Base-by-base conservation (phyloP, 2,329 filamentous ascomycete species). In the Neonectria punicea region DNA sequence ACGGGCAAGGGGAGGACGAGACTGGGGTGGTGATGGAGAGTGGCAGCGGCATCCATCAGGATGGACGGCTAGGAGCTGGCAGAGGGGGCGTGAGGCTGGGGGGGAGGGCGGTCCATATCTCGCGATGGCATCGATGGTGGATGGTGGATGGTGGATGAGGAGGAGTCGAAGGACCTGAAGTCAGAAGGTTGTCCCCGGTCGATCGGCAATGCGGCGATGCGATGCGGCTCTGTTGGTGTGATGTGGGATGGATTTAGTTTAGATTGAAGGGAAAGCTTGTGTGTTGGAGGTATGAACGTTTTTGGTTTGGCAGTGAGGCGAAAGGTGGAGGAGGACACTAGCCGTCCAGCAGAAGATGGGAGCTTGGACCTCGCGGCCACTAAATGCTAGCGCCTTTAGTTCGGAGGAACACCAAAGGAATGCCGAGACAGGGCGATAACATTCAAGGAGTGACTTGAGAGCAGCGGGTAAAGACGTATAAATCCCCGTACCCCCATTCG, bases 31-130 rank as follows among this genome's bases (percentile, higher is more conserved):
- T 53, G 49, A 46, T 50, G 60, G 46, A 57, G 5, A 43, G 43
- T 59, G 34, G 51, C 44, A 47, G 67, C 65, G 39, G 63, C 59
- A 56, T 70, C 70, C 70, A 70, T 70, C 50, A 61, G 58, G 53
- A 64, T 62, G 32, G 53, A 63, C 61, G 32, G 55, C 61, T 67
- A 65, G 51, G 61, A 63, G 28, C 51, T 39, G 47, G 43, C 46
- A 41, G 51, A 64, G 50, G 28, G 63, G 58, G 50, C 25, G 47
- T 54, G 59, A 49, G 65, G 47, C 66, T 53, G 63, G 55, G 63
- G 63, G 60, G 61, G 46, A 65, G 56, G 63, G 58, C 69, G 58
- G 67, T 67, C 67, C 65, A 68, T 68, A 41, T 58, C 65, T 68
- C 49, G 54, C 54, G 53, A 58, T 58, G 46, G 55, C 65, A 61